Evolutionary conservation across 768 basidiomycete species (phyloP).

Genomic region (Tricholoma saponaceum): DNA sequence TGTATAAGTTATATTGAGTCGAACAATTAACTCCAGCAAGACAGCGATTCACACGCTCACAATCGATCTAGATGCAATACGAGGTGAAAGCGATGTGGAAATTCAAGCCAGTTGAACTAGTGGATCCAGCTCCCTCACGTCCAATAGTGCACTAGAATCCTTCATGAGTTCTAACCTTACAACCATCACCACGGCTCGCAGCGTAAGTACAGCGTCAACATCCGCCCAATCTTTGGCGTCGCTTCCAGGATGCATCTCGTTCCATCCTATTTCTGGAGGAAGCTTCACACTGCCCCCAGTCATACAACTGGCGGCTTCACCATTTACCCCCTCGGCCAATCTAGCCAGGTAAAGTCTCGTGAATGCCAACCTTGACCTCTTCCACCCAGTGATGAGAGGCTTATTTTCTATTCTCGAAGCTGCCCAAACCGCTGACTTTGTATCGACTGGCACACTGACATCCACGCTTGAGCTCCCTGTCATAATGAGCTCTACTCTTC

Average conservation of each 20-base stretch:
- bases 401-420: not conserved
- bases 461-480: slow-evolving; percentile 3
- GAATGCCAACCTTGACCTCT: slow-evolving; percentile 4
- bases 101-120: slow-evolving; percentile 8
- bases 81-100: too few relatives aligned
- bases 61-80: too few relatives aligned
- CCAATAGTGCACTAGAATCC: slow-evolving; percentile 9
- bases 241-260: slow-evolving; percentile 1
- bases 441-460: slow-evolving; percentile 12
- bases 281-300: not conserved
- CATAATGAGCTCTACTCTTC: slow-evolving; percentile 12
- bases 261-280: slow-evolving; percentile 1
- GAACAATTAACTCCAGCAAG: too few relatives aligned
- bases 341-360: slow-evolving; percentile 5
- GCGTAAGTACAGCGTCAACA: slow-evolving; percentile 9
- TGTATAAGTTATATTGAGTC: too few relatives aligned
- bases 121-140: slow-evolving; percentile 9
- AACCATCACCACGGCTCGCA: slow-evolving; percentile 12
- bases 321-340: slow-evolving; percentile 5
- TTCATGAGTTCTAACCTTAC: slow-evolving; percentile 9
- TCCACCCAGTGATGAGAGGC: not conserved
- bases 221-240: slow-evolving; percentile 4
- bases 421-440: not conserved
- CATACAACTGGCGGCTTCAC: slow-evolving; percentile 10
- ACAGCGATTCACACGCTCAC: too few relatives aligned